Base-by-base conservation (phyloP, 2,329 filamentous ascomycete genomes). In the Penicillium sp. region DNA sequence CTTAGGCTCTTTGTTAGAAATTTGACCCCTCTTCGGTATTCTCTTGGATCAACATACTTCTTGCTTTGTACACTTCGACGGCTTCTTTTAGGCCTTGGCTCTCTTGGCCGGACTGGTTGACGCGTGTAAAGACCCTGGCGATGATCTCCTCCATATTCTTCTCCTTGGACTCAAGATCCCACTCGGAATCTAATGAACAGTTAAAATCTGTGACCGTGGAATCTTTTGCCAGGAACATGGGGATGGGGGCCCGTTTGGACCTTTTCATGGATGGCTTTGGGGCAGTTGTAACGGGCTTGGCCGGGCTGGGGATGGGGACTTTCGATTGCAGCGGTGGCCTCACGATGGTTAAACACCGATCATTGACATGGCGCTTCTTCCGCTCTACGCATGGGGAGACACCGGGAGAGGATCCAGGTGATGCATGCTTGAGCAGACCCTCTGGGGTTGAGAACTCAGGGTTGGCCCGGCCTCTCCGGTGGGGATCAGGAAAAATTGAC, bases 111-210 rank as follows among this genome's bases (percentile, higher is more conserved):
- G 86, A 83, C 29, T 78, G 78, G 49, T 82, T 82, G 63, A 96
- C 82, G 54, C 86, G 84, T 49, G 84, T 78, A 61, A 85, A 85
- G 52, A 97, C 76, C 50, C 79, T 75, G 41, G 79, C 77, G 63
- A 89, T 89, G 60, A 91, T 78, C 13, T 76, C 75, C 60, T 95
- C 88, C 71, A 96, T 84, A 50, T 83, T 79, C 53, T 84, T 83
- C 57, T 96, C 79, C 55, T 85, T 82, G 52, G 81, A 81, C 59
- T 90, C 84, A 56, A 90, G 82, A 66, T 96, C 89, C 79, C 85
- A 91, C 29, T 64, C 64, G 45, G 56, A 52, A 47, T 61, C 65
- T 67, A 59, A 45, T 58, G 41, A 49, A 51, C 46, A 54, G 61
- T 67, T 58, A 67, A 65, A 66, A 61, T 80, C 86, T 88, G 79